A percentile compares a stretch with the other conserved stretches of the same genome.
phyloP scores from a whole-genome alignment of 306 rosid genomes.

The Prunus salicina region DNA sequence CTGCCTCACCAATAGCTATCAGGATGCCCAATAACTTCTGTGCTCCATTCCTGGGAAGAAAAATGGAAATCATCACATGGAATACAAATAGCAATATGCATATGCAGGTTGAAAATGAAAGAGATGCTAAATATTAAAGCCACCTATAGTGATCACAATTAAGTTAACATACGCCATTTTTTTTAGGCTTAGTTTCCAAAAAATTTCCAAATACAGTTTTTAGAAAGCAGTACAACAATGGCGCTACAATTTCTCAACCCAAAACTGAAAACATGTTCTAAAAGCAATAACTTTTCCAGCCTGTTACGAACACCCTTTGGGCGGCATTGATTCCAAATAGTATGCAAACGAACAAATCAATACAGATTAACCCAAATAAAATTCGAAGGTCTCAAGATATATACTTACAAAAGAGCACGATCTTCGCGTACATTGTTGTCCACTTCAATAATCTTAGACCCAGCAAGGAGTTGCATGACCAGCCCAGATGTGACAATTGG shows the following conservation, averaged over 20 bases:
- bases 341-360: background rate
- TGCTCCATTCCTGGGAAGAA: conserved; percentile 67
- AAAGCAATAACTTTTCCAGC: background rate
- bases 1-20: conserved; percentile 95
- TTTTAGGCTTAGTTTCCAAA: background rate
- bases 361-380: background rate
- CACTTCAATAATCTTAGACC: conserved; percentile 84
- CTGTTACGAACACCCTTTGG: background rate
- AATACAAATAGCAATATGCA: background rate
- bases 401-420: conserved; percentile 84
- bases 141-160: background rate
- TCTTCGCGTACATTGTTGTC: conserved; percentile 97
- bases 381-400: background rate
- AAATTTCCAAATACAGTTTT: background rate
- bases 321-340: background rate
- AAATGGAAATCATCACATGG: conserved; percentile 1
- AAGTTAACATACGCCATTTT: background rate
- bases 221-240: background rate
- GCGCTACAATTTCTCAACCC: background rate
- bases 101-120: background rate
- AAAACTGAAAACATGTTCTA: background rate
- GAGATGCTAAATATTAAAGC: background rate
- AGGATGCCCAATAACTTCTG: conserved; percentile 87
- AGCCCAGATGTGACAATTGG: conserved; percentile 91
- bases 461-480: conserved; percentile 90